Evolutionary conservation across 2,329 filamentous ascomycete genomes (phyloP), one percentile per base, ranked within the genome.

Genomic region (Neonectria ditissima): DNA sequence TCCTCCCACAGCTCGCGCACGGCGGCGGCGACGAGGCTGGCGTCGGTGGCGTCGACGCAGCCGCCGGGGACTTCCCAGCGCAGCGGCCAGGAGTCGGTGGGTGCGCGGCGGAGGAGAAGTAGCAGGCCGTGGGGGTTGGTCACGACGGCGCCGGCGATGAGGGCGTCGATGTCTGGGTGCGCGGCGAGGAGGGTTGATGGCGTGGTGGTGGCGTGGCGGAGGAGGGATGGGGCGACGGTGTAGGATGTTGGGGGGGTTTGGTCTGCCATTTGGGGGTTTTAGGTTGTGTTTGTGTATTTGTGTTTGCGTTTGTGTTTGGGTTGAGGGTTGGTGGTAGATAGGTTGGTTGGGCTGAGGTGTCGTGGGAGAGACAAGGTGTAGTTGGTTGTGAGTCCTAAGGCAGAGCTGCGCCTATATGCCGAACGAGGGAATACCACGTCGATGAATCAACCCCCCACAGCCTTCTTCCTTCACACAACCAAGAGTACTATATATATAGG

Each of bases 1-100:
- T 85, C 83, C 67, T 86, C 84, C 73, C 74, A 77, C 1, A 86
- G 75, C 71, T 86, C 84, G 28, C 84, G 79, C 6, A 78, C 79
- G 2, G 71, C 72, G 24, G 66, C 73, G 28, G 68, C 68, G 18
- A 74, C 61, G 28, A 74, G 43, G 56, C 62, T 60, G 5, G 52
- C 53, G 48, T 74, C 72, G 13, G 54, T 26, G 18, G 63, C 51
- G 44, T 74, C 71, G 22, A 74, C 71, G 52, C 65, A 59, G 2
- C 71, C 72, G 16, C 72, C 72, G 28, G 72, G 72, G 8, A 73
- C 65, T 39, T 74, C 72, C 72, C 72, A 74, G 26, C 64, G 48
- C 10, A 73, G 59, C 52, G 72, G 70, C 73, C 73, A 74, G 10
- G 73, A 71, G 56, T 74, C 73, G 20, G 70, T 70, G 5, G 73